Evolutionary conservation across 805 yeast genomes (phyloP).

Genomic region (Saccharomyces paradoxus): DNA sequence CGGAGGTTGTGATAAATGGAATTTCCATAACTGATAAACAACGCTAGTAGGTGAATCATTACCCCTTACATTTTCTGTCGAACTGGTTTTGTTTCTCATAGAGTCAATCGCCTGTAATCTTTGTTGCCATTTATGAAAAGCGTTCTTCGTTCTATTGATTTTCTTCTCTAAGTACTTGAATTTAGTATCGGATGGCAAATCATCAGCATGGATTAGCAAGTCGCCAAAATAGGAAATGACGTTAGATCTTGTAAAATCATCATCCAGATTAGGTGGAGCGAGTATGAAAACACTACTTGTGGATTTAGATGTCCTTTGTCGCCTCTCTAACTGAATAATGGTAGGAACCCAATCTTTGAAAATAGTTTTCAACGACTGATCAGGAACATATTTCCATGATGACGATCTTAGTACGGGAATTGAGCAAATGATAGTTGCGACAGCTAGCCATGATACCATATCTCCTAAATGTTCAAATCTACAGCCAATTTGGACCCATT

Average conservation of each 20-base stretch:
- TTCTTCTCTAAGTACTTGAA: slow-evolving; percentile 50
- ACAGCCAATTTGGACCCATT: slow-evolving; percentile 83
- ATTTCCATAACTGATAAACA: slow-evolving; percentile 26
- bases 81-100: neutral
- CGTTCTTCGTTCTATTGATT: slow-evolving; percentile 58
- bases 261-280: slow-evolving; percentile 84
- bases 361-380: slow-evolving; percentile 48
- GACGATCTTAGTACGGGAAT: slow-evolving; percentile 69
- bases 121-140: slow-evolving; percentile 77
- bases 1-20: slow-evolving; percentile 28
- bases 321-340: slow-evolving; percentile 75
- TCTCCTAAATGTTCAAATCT: slow-evolving; percentile 73
- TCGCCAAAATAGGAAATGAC: slow-evolving; percentile 92
- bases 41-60: slow-evolving; percentile 22
- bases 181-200: slow-evolving; percentile 21
- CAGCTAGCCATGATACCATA: slow-evolving; percentile 90
- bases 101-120: slow-evolving; percentile 34
- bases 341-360: slow-evolving; percentile 89
- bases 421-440: slow-evolving; percentile 75
- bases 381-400: slow-evolving; percentile 68
- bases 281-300: slow-evolving; percentile 53
- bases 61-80: slow-evolving; percentile 2
- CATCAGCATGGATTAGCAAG: slow-evolving; percentile 41
- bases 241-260: slow-evolving; percentile 60
- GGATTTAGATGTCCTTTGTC: slow-evolving; percentile 52